Base-by-base conservation (phyloP, 2,329 filamentous ascomycete genomes). In the Pseudocercospora crystallina region DNA sequence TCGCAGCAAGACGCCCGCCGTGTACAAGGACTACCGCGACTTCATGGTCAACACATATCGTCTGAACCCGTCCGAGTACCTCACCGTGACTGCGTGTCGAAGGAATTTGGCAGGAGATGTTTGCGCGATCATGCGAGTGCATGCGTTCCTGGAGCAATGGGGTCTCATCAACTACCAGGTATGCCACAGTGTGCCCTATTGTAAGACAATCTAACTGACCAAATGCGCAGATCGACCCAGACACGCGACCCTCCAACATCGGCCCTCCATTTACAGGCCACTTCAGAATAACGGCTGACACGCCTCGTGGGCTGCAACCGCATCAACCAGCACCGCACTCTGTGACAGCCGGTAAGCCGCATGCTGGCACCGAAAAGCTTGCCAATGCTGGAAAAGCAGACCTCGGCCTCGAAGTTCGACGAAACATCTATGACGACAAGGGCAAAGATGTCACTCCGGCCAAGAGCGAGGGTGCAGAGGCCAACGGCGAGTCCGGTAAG, bases 41-140 rank as follows among this genome's bases (percentile, higher is more conserved):
- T 99, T 99, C 69, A 99, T 99, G 94, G 90, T 99, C 76, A 99
- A 99, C 76, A 97, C 94, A 11, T 99, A 99, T 73, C 86, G 94
- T 33, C 77, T 99, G 49, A 99, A 97, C 68, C 94, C 94, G 5
- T 82, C 90, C 47, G 94, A 99, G 71, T 99, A 99, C 67, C 80
- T 99, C 48, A 99, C 94, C 5, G 92, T 99, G 47, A 99, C 94
- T 9, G 94, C 94, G 43, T 99, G 94, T 69, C 82, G 94, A 58
- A 83, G 94, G 61, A 99, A 99, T 70, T 74, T 99, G 66, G 94
- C 94, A 15, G 94, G 94, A 59, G 94, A 99, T 72, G 94, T 99
- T 30, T 99, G 94, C 74, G 92, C 94, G 34, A 99, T 99, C 63
- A 99, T 99, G 94, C 86, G 94, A 59, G 92, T 99, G 13, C 94